Evolutionary conservation across 2,329 filamentous ascomycete species (phyloP).

Genomic region (Cercospora sp.): DNA sequence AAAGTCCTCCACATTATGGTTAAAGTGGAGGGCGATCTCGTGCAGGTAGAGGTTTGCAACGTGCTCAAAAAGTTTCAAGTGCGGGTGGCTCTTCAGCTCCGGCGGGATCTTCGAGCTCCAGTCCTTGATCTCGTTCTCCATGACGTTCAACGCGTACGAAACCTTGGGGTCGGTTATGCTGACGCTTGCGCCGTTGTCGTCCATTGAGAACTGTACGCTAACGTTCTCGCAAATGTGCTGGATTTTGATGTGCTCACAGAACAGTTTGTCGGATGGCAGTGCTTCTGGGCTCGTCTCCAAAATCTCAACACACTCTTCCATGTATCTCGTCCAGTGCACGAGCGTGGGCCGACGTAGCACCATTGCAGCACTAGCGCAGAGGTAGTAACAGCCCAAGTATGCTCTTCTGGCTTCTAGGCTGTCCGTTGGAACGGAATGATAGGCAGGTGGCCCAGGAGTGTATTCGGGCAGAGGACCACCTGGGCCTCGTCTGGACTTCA

Average conservation of each 20-base stretch:
- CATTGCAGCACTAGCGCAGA: conserved; percentile 60
- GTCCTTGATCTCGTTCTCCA: conserved; percentile 55
- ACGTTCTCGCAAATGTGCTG: conserved; percentile 61
- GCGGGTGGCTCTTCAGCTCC: conserved; percentile 38
- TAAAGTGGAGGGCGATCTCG: conserved; percentile 53
- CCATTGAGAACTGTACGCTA: conserved; percentile 58
- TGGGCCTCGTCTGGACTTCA: conserved; percentile 39
- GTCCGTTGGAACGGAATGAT: conserved; percentile 47
- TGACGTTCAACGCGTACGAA: conserved; percentile 56
- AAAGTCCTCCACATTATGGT: conserved; percentile 49
- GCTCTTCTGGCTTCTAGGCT: conserved; percentile 59
- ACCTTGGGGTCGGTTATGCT: conserved; percentile 58
- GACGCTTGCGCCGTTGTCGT: conserved; percentile 53
- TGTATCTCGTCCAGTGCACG: conserved; percentile 62
- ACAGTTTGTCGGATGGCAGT: conserved; percentile 56
- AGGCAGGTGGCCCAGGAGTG: conserved; percentile 34
- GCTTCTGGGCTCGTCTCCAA: conserved; percentile 59
- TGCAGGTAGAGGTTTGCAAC: conserved; percentile 53
- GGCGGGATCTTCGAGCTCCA: conserved; percentile 49
- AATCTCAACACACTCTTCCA: conserved; percentile 62
- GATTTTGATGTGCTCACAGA: conserved; percentile 60
- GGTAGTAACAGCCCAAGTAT: conserved; percentile 63
- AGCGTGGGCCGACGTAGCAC: conserved; percentile 60
- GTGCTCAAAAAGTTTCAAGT: conserved; percentile 49
- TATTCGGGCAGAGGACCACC: conserved; percentile 39